Conservation (phyloP, 2,329 filamentous ascomycete genomes). For the Hymenoscyphus repandus region DNA sequence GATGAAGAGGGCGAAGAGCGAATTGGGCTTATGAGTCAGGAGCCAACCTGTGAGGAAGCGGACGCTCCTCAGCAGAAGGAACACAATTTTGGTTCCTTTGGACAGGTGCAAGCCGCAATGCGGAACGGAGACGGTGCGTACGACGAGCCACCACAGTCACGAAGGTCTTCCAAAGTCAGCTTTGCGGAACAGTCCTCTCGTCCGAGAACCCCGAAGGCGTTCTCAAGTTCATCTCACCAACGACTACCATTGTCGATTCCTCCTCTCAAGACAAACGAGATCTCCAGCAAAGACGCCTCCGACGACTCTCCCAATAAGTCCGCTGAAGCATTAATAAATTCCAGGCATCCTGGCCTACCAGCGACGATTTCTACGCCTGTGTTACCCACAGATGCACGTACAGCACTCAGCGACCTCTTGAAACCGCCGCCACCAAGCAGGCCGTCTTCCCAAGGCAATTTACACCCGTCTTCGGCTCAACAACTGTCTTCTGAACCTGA, state of each 20-base stretch:
- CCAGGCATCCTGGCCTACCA: conserved; percentile 21
- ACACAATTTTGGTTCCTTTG: conserved; percentile 10
- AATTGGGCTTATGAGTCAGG: conserved; percentile 54
- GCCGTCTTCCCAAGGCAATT: conserved; percentile 23
- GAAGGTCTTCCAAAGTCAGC: conserved; percentile 27
- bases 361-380: conserved; percentile 24
- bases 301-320: conserved; percentile 26
- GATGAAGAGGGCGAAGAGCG: conserved; percentile 62
- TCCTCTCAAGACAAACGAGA: conserved; percentile 4
- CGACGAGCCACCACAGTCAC: conserved; percentile 13
- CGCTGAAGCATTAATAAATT: conserved; percentile 18
- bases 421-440: conserved; percentile 21
- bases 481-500: conserved; percentile 32
- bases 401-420: conserved; percentile 16
- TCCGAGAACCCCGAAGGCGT: conserved; percentile 21
- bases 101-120: conserved; percentile 6
- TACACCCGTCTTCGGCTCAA: conserved; percentile 26
- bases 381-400: conserved; percentile 28
- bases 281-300: conserved; percentile 23
- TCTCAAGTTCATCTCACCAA: conserved; percentile 21
- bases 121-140: conserved; percentile 17
- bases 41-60: conserved; percentile 23
- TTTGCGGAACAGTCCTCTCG: conserved; percentile 20
- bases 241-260: conserved; percentile 13
- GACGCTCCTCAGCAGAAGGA: conserved; percentile 6